Conservation (phyloP, 1,284 basidiomycete species). For the Sanghuangporus weigelae region DNA sequence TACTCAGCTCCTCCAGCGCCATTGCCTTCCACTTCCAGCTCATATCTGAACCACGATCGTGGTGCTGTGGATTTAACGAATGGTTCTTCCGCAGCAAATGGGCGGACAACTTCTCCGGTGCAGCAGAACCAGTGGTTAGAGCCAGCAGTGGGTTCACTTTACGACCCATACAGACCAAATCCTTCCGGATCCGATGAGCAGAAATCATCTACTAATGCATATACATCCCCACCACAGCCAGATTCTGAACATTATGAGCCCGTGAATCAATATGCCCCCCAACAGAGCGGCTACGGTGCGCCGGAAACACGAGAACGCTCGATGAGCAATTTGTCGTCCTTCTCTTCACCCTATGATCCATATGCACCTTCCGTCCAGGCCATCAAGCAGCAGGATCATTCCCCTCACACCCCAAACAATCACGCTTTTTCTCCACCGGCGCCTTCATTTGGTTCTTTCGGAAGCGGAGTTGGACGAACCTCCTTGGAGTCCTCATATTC, state of each 20-base stretch:
- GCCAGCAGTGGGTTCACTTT: background rate
- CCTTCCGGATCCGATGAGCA: background rate
- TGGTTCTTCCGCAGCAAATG: conserved; percentile 9
- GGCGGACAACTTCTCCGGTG: background rate
- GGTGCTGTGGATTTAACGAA: conserved; percentile 13
- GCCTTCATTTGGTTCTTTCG: conserved; percentile 18
- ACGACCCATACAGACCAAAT: conserved; percentile 11
- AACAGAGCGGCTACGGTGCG: background rate
- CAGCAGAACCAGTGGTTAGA: background rate
- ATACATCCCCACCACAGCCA: background rate
- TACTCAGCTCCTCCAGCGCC: conserved; percentile 4
- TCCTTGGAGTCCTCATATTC: conserved; percentile 15
- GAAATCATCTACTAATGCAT: background rate
- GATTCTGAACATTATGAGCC: background rate
- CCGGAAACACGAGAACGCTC: conserved; percentile 34
- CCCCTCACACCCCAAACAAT: conserved; percentile 25
- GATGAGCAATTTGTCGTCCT: conserved; percentile 44
- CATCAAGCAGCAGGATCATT: conserved; percentile 24
- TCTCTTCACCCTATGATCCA: conserved; percentile 37
- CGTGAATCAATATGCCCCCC: conserved; percentile 1
- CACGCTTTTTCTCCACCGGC: conserved; percentile 24
- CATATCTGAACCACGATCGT: conserved; percentile 2
- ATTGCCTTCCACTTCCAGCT: background rate
- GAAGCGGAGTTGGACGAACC: background rate
- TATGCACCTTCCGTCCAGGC: conserved; percentile 36